phyloP scores from a whole-genome alignment of 208 protist genomes.

The Trichomonas tenax region DNA sequence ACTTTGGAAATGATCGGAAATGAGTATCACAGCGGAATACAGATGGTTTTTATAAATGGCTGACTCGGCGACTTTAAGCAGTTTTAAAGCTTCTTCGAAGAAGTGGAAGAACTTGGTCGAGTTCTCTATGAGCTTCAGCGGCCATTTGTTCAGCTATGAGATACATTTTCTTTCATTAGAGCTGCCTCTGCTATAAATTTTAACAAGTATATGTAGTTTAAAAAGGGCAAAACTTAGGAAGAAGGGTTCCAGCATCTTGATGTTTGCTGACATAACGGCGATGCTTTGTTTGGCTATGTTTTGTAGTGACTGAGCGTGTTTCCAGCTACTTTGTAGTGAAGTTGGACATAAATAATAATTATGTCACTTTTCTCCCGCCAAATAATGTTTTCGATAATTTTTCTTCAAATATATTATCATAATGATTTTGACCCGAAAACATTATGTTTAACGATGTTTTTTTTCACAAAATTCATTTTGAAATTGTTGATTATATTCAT shows the following conservation, averaged over 20 bases:
- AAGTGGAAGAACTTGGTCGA: constrained; percentile 75
- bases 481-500: too few species aligned
- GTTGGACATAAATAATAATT: too few species aligned
- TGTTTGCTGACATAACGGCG: neutral
- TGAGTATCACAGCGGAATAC: constrained; percentile 65
- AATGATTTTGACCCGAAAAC: too few species aligned
- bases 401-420: too few species aligned
- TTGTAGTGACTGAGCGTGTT: too few species aligned
- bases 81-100: constrained; percentile 65
- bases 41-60: constrained; percentile 79
- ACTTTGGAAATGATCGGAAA: constrained; percentile 66
- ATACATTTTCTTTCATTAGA: constrained; percentile 51
- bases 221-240: constrained; percentile 66
- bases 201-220: constrained; percentile 69
- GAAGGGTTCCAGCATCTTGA: constrained; percentile 67
- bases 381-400: too few species aligned
- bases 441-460: too few species aligned
- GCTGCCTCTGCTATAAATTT: constrained; percentile 62
- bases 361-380: too few species aligned
- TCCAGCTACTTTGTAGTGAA: too few species aligned
- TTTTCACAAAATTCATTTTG: too few species aligned
- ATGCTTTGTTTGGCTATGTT: constrained; percentile 51
- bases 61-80: constrained; percentile 69
- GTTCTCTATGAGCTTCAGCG: constrained; percentile 67
- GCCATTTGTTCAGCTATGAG: constrained; percentile 61